Evolutionary conservation across 2,329 filamentous ascomycete genomes (phyloP), one percentile per base, ranked within the genome.

Genomic region (Paracoccidioides brasiliensis): DNA sequence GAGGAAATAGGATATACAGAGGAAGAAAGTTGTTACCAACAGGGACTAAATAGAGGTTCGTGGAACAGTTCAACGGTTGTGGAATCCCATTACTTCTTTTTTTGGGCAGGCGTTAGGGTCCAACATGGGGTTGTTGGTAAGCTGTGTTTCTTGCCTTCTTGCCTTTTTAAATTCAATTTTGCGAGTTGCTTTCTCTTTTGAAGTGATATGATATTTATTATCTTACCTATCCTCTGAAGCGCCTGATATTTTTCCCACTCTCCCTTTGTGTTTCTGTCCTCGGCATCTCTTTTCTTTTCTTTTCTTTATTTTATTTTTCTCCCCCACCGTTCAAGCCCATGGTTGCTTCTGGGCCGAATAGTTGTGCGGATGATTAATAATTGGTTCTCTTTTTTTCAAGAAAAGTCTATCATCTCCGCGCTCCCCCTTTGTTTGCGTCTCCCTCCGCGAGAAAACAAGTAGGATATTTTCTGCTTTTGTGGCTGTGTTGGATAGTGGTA

Each of bases 111-210:
- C 55, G 53, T 59, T 59, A 53, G 46, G 44, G 45, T 54, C 55
- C 14, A 33, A 35, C 32, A 52, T 52, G 52, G 58, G 52, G 55
- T 52, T 42, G 51, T 45, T 53, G 42, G 42, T 45, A 44, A 44
- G 40, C 51, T 32, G 40, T 53, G 49, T n/a, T 44, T n/a, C 51
- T 51, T 32, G 57, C 60, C 52, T 56, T 55, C 55, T 50, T 56
- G 52, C 52, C 54, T 52, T 45, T 40, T 53, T 55, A 38, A 22
- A 22, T 22, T 22, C 22, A 22, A 22, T 22, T 15, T 40, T 46
- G 12, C 43, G 8, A n/a, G 40, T 43, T 45, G 3, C 30, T 45
- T 35, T 40, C 42, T 52, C 43, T 35, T 40, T 50, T 52, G 44
- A 56, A 53, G 55, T 22, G 52, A 56, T 41, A 37, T 53, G 37